These are phyloP conservation scores for Calycina marina DNA, from an alignment of 2,329 filamentous ascomycete genomes.

Conservation along the genomic window DNA sequence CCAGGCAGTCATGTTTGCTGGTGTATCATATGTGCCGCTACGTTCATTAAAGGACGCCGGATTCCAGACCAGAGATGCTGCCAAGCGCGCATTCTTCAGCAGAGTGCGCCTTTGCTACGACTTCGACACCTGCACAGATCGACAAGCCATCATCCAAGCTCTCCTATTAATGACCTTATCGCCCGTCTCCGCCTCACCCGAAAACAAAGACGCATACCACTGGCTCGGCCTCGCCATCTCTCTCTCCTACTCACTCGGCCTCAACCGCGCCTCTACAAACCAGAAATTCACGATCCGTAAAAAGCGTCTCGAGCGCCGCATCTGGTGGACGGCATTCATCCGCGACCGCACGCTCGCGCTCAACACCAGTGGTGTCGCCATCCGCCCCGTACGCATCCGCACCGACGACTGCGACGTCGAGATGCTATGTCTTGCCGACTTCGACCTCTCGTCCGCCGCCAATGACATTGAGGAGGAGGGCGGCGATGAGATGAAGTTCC, in stretches of 20 bases:
- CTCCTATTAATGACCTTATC: constrained; percentile 12
- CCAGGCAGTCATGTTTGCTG: constrained; percentile 16
- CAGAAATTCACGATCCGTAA: constrained; percentile 42
- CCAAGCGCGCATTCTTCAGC: constrained; percentile 9
- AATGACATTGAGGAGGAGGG: neutral
- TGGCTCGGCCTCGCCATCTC: constrained; percentile 36
- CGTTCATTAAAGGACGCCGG: constrained; percentile 9
- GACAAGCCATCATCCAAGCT: constrained; percentile 10
- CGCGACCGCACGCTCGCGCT: constrained; percentile 78
- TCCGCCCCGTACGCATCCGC: constrained; percentile 1
- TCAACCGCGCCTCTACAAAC: constrained; percentile 50
- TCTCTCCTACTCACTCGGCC: constrained; percentile 33
- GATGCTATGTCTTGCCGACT: constrained; percentile 7
- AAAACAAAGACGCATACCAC: constrained; percentile 29
- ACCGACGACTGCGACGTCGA: constrained; percentile 6
- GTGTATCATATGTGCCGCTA: constrained; percentile 6
- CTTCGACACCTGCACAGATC: constrained; percentile 12
- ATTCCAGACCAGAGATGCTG: constrained; percentile 6
- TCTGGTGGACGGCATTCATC: constrained; percentile 96
- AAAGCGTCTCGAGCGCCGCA: constrained; percentile 71
- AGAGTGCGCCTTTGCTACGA: constrained; percentile 9
- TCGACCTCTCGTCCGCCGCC: constrained; percentile 2
- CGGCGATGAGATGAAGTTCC: neutral
- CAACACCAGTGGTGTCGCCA: neutral
- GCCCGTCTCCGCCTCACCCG: constrained; percentile 8